phyloP scores from a whole-genome alignment of 2,329 filamentous ascomycete species.

The Myriangium duriaei region DNA sequence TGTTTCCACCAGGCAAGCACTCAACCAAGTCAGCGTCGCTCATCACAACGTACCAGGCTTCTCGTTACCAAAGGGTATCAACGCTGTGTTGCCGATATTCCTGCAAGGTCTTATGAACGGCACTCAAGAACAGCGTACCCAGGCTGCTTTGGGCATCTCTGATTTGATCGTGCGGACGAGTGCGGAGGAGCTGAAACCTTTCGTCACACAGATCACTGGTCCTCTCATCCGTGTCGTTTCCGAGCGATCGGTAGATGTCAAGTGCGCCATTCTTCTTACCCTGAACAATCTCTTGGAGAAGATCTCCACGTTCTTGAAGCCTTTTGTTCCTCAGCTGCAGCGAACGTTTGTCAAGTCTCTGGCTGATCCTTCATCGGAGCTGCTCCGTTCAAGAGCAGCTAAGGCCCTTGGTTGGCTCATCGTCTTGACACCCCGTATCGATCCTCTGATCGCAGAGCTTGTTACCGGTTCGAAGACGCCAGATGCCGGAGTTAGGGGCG shows the following conservation, averaged over 20 bases:
- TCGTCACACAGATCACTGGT: constrained; percentile 94
- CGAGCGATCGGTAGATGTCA: constrained; percentile 90
- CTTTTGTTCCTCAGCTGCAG: constrained; percentile 92
- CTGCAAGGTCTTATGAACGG: constrained; percentile 97
- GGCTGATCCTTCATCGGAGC: constrained; percentile 82
- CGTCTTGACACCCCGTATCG: constrained; percentile 86
- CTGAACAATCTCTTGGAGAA: constrained; percentile 93
- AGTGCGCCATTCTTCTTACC: constrained; percentile 83
- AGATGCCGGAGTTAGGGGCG: constrained; percentile 76
- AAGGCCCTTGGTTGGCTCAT: constrained; percentile 92
- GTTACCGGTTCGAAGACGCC: constrained; percentile 90
- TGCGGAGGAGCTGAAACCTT: constrained; percentile 76
- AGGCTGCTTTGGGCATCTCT: constrained; percentile 83
- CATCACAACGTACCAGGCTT: constrained; percentile 81
- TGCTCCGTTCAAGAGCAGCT: constrained; percentile 74
- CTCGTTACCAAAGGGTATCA: constrained; percentile 87
- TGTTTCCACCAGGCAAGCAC: constrained; percentile 68
- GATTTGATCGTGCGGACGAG: constrained; percentile 91
- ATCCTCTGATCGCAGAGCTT: constrained; percentile 83
- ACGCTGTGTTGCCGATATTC: constrained; percentile 91
- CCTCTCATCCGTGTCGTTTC: constrained; percentile 96
- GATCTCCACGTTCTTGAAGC: constrained; percentile 89
- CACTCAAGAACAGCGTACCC: constrained; percentile 78
- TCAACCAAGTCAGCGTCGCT: constrained; percentile 78
- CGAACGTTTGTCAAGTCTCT: constrained; percentile 93